Percentiles rank a stretch among this genome's conserved stretches.
Evolutionary conservation across 1,284 basidiomycete genomes (phyloP).

Genomic region (Tremellales sp.): DNA sequence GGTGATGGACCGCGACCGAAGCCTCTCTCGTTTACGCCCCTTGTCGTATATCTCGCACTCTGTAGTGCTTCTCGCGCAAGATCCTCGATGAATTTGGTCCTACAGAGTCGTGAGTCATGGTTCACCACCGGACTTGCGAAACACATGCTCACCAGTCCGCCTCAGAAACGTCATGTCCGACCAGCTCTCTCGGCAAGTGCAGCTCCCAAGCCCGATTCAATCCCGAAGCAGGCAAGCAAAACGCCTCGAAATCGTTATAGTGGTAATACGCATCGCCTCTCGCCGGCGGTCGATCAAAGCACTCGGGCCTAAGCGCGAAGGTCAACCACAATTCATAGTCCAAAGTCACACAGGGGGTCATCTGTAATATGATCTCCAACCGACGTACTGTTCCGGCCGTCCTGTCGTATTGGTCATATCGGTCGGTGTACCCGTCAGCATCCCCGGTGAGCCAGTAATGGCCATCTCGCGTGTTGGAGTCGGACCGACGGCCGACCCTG

Average conservation of each 20-base stretch:
- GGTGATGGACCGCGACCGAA: constrained; percentile 22
- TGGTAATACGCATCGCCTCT: constrained; percentile 27
- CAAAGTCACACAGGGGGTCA: not conserved
- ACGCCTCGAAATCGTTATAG: constrained; percentile 35
- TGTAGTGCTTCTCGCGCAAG: constrained; percentile 26
- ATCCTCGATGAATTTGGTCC: constrained; percentile 34
- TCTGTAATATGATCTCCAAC: constrained; percentile 24
- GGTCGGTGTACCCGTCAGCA: constrained; percentile 9
- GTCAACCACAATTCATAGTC: not conserved
- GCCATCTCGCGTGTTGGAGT: constrained; percentile 15
- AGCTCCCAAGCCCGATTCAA: constrained; percentile 33
- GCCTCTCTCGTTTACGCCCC: constrained; percentile 2
- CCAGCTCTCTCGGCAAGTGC: constrained; percentile 30
- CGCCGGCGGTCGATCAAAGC: constrained; percentile 36
- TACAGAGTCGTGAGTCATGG: constrained; percentile 3
- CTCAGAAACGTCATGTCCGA: constrained; percentile 31
- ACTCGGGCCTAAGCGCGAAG: constrained; percentile 28
- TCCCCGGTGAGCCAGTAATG: constrained; percentile 7
- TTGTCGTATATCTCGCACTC: constrained; percentile 18
- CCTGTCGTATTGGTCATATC: constrained; percentile 7
- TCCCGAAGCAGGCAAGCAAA: constrained; percentile 23
- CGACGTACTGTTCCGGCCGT: constrained; percentile 40
- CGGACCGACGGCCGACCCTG: not conserved
- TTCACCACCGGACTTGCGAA: not conserved
- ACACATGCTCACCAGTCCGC: constrained; percentile 41